phyloP scores from a whole-genome alignment of 1,284 basidiomycete genomes.

The Rhizoctonia solani region DNA sequence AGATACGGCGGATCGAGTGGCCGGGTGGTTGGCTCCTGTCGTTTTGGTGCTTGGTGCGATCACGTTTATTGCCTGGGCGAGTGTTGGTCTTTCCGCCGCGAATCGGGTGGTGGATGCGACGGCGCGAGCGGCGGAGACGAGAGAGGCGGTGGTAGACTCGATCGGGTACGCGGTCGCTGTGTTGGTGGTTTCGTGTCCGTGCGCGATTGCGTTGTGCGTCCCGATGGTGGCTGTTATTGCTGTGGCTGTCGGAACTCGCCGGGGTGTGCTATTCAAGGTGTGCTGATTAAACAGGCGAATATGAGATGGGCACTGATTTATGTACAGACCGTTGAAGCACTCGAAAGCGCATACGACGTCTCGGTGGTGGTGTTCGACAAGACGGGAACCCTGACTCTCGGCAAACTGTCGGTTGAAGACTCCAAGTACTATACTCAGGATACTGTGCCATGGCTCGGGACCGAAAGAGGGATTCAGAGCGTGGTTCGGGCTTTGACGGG shows the following conservation, averaged over 20 bases:
- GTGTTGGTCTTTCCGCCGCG: neutral
- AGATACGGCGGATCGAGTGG: conserved; percentile 39
- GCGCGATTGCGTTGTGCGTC: conserved; percentile 46
- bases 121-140: conserved; percentile 17
- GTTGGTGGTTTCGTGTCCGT: conserved; percentile 52
- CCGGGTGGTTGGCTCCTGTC: conserved; percentile 38
- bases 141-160: conserved; percentile 45
- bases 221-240: conserved; percentile 42
- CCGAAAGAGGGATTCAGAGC: conserved; percentile 1
- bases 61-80: conserved; percentile 10
- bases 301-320: neutral
- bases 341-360: conserved; percentile 45
- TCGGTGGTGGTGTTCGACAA: conserved; percentile 53
- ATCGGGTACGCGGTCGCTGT: conserved; percentile 52
- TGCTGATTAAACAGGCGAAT: neutral
- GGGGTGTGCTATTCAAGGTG: conserved; percentile 36
- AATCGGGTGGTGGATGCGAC: neutral
- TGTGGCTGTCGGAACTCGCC: conserved; percentile 25
- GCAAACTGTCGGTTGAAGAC: conserved; percentile 45
- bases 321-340: conserved; percentile 38
- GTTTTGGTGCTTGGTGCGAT: conserved; percentile 23
- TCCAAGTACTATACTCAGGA: neutral
- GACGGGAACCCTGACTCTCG: conserved; percentile 53
- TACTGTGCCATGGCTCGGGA: neutral
- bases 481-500: conserved; percentile 23